These are phyloP conservation scores for Elongisporangium anandrum DNA, from an alignment of 352 stramenopile species.

Conservation along the genomic window DNA sequence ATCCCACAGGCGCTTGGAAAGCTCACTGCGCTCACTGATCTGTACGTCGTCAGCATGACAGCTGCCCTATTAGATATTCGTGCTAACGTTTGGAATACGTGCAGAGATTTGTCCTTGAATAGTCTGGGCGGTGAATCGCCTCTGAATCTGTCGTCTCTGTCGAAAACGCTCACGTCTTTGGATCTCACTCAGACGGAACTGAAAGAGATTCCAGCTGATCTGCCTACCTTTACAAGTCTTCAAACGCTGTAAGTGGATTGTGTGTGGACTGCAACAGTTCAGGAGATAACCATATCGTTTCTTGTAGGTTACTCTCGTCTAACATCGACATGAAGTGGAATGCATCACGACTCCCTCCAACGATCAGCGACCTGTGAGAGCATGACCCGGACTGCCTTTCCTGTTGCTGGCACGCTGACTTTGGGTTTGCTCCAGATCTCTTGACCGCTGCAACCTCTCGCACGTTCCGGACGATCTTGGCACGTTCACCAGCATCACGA, in stretches of 20 bases:
- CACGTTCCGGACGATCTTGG: not conserved
- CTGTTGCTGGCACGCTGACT: too few relatives aligned
- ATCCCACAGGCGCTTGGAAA: not conserved
- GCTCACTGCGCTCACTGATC: not conserved
- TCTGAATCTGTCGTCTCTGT: not conserved
- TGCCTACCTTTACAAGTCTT: not conserved
- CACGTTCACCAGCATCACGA: not conserved
- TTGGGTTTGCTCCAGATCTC: not conserved
- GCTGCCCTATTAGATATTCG: too few relatives aligned
- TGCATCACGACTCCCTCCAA: not conserved
- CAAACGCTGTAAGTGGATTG: not conserved
- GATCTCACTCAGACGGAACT: not conserved
- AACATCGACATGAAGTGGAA: not conserved
- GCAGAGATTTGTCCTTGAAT: not conserved
- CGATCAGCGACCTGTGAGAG: not conserved
- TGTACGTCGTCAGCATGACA: not conserved
- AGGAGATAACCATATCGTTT: too few relatives aligned
- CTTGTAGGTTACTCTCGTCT: not conserved
- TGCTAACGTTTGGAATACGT: too few relatives aligned
- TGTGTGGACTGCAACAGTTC: too few relatives aligned
- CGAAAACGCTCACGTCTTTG: not conserved
- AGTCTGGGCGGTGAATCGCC: not conserved
- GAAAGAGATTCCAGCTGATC: not conserved
- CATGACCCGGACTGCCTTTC: too few relatives aligned
- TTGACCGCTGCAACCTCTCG: not conserved